Evolutionary conservation across 2,329 filamentous ascomycete species (phyloP).

Genomic region (Exophiala aquamarina): DNA sequence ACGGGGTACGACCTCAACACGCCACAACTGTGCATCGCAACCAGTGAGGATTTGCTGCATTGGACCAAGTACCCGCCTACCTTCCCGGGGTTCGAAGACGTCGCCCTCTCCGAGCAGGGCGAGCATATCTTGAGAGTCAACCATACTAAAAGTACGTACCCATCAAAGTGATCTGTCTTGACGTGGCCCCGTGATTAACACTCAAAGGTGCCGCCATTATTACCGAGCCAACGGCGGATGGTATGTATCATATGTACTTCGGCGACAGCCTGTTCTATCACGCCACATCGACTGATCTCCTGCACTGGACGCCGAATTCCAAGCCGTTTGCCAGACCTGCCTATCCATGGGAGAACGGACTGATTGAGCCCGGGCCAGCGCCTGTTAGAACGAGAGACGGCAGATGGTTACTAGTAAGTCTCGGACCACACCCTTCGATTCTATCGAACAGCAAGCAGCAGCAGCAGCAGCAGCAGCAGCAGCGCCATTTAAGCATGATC

Average conservation of each 20-base stretch:
- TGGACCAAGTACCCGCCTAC: slow-evolving; percentile 34
- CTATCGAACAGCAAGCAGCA: too few relatives aligned
- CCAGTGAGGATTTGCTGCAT: slow-evolving; percentile 36
- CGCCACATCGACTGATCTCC: slow-evolving; percentile 31
- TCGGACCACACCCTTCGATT: neutral
- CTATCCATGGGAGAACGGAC: slow-evolving; percentile 33
- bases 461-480: too few relatives aligned
- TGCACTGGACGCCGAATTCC: slow-evolving; percentile 33
- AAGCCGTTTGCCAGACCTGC: slow-evolving; percentile 31
- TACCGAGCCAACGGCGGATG: slow-evolving; percentile 32
- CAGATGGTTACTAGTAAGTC: slow-evolving; percentile 31
- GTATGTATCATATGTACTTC: slow-evolving; percentile 37
- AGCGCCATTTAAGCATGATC: too few relatives aligned
- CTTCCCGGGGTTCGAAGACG: slow-evolving; percentile 18
- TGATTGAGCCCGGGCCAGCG: slow-evolving; percentile 36
- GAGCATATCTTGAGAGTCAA: neutral
- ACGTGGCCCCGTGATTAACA: too few relatives aligned
- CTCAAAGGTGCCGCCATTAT: slow-evolving; percentile 25
- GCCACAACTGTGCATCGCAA: slow-evolving; percentile 37
- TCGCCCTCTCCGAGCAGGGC: slow-evolving; percentile 8
- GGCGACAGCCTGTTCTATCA: slow-evolving; percentile 35
- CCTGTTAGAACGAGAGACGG: slow-evolving; percentile 37
- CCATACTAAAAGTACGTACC: neutral
- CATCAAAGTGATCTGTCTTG: too few relatives aligned
- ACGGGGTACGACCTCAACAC: slow-evolving; percentile 35